phyloP scores from a whole-genome alignment of 306 rosid genomes.

The Casuarina cunninghamiana region DNA sequence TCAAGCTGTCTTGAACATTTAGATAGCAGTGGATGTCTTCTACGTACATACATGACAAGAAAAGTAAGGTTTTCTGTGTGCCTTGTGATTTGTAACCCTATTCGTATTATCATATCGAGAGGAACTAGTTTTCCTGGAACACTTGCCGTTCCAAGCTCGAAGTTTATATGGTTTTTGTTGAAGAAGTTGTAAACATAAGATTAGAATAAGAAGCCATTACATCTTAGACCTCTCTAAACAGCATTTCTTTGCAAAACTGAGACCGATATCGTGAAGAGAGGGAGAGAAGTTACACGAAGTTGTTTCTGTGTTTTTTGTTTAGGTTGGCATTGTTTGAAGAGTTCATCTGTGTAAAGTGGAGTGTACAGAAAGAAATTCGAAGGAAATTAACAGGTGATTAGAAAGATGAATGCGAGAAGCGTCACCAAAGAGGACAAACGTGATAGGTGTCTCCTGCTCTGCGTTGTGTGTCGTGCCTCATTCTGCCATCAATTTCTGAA shows the following conservation, averaged over 20 bases:
- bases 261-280: neutral
- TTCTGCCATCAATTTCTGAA: constrained; percentile 43
- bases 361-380: neutral
- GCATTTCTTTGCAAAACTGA: neutral
- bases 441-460: neutral
- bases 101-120: neutral
- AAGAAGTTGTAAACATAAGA: too few species aligned
- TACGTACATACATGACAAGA: neutral
- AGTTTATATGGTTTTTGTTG: too few species aligned
- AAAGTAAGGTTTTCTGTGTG: neutral
- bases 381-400: neutral
- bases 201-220: too few species aligned
- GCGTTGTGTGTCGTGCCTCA: constrained; percentile 22
- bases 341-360: neutral
- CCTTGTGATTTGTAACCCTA: neutral
- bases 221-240: neutral
- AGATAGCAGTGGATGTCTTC: neutral
- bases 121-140: too few species aligned
- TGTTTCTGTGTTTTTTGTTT: neutral
- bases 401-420: constrained; percentile 13
- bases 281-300: neutral
- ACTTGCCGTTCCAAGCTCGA: too few species aligned
- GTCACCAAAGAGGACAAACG: constrained; percentile 1
- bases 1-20: neutral
- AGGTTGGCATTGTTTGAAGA: neutral